Conservation (phyloP, 768 basidiomycete genomes). For the Brasilioporus rufonigricans region DNA sequence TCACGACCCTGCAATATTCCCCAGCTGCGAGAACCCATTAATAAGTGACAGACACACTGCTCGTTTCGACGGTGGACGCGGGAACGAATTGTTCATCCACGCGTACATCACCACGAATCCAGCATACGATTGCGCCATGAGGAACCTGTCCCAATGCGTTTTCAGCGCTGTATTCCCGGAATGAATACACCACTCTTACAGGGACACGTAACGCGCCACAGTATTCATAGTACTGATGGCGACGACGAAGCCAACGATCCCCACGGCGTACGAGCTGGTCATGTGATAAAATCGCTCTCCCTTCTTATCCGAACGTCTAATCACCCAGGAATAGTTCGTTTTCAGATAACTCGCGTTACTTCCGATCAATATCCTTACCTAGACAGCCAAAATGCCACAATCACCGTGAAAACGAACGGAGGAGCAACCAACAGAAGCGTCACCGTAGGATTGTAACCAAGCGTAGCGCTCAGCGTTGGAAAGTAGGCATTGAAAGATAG, state of each 20-base stretch:
- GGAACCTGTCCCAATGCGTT: conserved; percentile 45
- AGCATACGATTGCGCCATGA: conserved; percentile 73
- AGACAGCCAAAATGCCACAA: conserved; percentile 51
- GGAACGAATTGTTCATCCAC: conserved; percentile 58
- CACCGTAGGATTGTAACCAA: conserved; percentile 62
- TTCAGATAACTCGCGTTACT: not conserved
- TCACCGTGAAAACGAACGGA: conserved; percentile 62
- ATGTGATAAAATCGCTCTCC: conserved; percentile 77
- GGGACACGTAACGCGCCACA: conserved; percentile 59
- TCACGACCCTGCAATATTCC: conserved; percentile 84
- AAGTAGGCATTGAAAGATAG: conserved; percentile 82
- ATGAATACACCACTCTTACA: conserved; percentile 39
- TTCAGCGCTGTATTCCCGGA: conserved; percentile 5
- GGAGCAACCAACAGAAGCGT: conserved; percentile 76
- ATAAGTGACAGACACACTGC: conserved; percentile 80
- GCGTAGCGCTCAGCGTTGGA: conserved; percentile 70
- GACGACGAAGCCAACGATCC: conserved; percentile 67
- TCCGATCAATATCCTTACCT: conserved; percentile 34
- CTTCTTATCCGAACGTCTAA: conserved; percentile 64
- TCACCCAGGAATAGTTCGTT: not conserved
- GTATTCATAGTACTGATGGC: conserved; percentile 64
- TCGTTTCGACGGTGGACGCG: conserved; percentile 79
- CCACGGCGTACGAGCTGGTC: conserved; percentile 46
- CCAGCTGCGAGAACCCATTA: conserved; percentile 79
- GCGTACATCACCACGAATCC: conserved; percentile 64